Conservation (phyloP, 75 land plant genomes). For the Picea glauca region DNA sequence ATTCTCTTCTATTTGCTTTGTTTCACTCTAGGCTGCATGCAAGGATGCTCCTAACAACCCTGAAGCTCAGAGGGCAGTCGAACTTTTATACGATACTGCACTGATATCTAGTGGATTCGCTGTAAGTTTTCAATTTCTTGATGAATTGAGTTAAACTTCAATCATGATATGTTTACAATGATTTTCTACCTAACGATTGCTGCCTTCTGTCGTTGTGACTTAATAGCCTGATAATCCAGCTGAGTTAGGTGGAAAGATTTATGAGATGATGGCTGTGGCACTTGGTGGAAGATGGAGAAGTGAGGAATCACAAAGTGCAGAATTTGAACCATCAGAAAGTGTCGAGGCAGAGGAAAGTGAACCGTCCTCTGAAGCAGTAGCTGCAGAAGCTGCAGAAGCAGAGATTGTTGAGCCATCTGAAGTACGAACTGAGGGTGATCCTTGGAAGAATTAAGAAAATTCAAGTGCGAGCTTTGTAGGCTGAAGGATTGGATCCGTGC, state of each 20-base stretch:
- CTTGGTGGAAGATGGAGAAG: no score
- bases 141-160: not conserved
- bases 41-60: conserved; percentile 22
- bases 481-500: not conserved
- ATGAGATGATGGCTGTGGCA: no score
- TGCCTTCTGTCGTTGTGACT: conserved; percentile 2
- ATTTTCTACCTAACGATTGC: not conserved
- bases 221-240: not conserved
- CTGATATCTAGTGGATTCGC: no score
- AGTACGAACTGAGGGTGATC: conserved; percentile 78
- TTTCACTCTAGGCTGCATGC: conserved; percentile 65
- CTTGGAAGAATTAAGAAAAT: conserved; percentile 36
- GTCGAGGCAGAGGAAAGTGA: not conserved
- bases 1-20: not conserved
- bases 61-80: no score
- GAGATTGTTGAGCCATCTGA: conserved; percentile 91
- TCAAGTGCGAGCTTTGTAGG: conserved; percentile 2
- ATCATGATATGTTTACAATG: not conserved
- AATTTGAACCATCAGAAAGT: not conserved
- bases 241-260: no score
- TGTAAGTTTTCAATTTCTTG: no score
- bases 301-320: no score
- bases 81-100: no score
- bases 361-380: conserved; percentile 4
- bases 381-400: conserved; percentile 24